Evolutionary conservation across 345 rosid genomes (phyloP).

Genomic region (Raphanus sativus): DNA sequence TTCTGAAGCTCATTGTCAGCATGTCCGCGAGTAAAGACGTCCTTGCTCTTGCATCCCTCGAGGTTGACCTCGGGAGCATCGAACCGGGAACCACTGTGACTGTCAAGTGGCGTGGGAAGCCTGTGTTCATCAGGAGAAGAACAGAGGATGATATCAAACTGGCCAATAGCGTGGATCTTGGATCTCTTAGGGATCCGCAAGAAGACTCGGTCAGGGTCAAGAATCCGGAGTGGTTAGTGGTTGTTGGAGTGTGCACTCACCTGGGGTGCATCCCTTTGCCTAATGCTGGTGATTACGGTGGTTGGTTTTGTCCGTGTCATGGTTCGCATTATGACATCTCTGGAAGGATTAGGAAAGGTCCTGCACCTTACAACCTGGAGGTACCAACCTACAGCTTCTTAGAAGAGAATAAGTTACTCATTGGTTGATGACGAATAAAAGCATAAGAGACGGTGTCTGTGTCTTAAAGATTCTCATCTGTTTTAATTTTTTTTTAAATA

Average conservation of each 20-base stretch:
- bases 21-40: conserved; percentile 98
- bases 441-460: neutral
- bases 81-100: conserved; percentile 88
- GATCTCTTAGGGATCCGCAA: conserved; percentile 85
- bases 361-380: conserved; percentile 90
- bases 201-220: conserved; percentile 72
- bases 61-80: conserved; percentile 88
- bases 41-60: conserved; percentile 88
- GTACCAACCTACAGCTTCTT: conserved; percentile 88
- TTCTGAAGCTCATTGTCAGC: conserved; percentile 82
- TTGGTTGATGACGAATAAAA: conserved; percentile 42
- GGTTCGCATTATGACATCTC: conserved; percentile 95
- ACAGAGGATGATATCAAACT: conserved; percentile 86
- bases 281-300: conserved; percentile 94
- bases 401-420: conserved; percentile 77
- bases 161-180: conserved; percentile 81
- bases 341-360: conserved; percentile 92
- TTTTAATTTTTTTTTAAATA: neutral
- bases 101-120: conserved; percentile 98
- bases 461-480: neutral
- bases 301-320: conserved; percentile 98
- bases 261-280: conserved; percentile 97
- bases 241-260: conserved; percentile 95
- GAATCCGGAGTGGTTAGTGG: conserved; percentile 90
- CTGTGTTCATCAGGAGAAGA: conserved; percentile 88